Base-by-base conservation (phyloP, 2,329 filamentous ascomycete species). In the Leptosphaerulina australis region DNA sequence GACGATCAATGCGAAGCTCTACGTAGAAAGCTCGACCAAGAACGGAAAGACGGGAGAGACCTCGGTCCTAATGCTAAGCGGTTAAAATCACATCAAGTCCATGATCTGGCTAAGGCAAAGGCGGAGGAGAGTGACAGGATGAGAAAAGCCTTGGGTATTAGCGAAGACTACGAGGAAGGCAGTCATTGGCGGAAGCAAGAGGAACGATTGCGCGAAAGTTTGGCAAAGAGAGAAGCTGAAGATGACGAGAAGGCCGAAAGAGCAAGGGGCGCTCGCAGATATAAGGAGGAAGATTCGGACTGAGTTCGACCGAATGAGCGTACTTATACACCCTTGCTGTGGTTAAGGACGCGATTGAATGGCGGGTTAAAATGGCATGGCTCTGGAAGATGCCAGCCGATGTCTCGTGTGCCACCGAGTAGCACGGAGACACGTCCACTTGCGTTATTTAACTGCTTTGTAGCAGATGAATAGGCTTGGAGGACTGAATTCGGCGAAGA, bases 91-190 rank as follows among this genome's bases (percentile, higher is more conserved):
- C 91, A 97, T 75, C 91, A 97, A 75, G 91, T 97, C 15, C 94
- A 99, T 77, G 94, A 97, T 76, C 81, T 96, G 71, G 94, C 94
- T 14, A 89, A 94, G 66, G 94, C 93, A 53, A 99, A 99, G 82
- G 93, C 96, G 62, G 88, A 90, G 71, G 94, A 99, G 81, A 96
- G 88, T 73, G 92, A 97, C 76, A 83, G 89, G 63, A 77, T 99
- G 70, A 80, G 93, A 58, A 89, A 81, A 73, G 94, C 94, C 6
- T 79, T 99, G 60, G 92, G 91, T 39, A 96, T 97, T 65, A 86
- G 86, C 68, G 87, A 87, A 68, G 83, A 93, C 70, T 94, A 94
- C 64, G 86, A 93, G 68, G 90, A 95, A 72, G 91, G 90, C 5
- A 83, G 87, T 39, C 89, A 96, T 72, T 94, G 91, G 89, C 86